Evolutionary conservation across 2,329 filamentous ascomycete species (phyloP), one percentile per base, ranked within the genome.

Genomic region (Penicillium sp.): DNA sequence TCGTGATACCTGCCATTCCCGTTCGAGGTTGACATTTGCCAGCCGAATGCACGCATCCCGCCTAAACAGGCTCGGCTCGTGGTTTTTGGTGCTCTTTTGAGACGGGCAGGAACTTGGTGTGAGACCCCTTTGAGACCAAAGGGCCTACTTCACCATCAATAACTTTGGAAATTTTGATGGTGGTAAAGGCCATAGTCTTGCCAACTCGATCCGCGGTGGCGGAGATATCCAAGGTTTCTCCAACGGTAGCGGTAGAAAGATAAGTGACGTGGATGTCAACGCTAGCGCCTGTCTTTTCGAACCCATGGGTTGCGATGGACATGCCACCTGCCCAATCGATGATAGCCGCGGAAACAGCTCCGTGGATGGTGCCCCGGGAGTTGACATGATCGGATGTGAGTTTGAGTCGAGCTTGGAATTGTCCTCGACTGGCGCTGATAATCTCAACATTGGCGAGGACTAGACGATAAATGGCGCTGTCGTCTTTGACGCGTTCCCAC

Each of bases 101-200:
- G 18, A 54, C 47, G 32, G 52, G 52, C n/a, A 54, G 34, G 42
- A 54, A 54, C n/a, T 54, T 54, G 4, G 52, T 54, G 40, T 54
- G 52, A 3, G 52, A 54, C 13, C 52, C 52, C 42, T 32, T 54
- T 11, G 52, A 44, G 14, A 54, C 52, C 42, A 54, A 44, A 10
- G 52, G 47, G 24, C 52, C 52, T 8, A 50, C 32, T 50, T 50
- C 42, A 45, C 39, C 43, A 10, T 55, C 52, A 10, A 55, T 29
- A 9, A 52, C 36, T 24, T 39, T 36, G 6, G 48, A 52, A 2
- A 55, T 47, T 32, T 36, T 52, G 47, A 55, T 34, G 6, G 52
- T 52, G 1, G 52, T 55, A 22, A 55, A 55, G 29, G 52, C 52
- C 52, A 55, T 55, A 21, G 52, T 46, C 29, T 47, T 55, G 3